Base-by-base conservation (phyloP, 2,329 filamentous ascomycete species). In the Dryadomyces quercus-mongolicae region DNA sequence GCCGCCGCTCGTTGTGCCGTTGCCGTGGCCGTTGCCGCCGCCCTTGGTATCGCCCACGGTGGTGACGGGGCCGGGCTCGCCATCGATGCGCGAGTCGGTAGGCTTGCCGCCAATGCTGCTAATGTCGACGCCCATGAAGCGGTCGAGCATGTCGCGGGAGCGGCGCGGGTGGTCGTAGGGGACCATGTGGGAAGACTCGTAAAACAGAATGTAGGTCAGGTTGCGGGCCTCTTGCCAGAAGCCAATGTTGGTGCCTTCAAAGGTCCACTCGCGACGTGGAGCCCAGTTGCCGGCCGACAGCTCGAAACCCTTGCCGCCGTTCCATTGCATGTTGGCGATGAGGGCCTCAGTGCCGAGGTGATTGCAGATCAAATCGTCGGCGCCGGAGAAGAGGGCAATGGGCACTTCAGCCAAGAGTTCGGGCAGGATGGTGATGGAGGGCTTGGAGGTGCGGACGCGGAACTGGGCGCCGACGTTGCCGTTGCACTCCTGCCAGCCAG, bases 111-210 rank as follows among this genome's bases (percentile, higher is more conserved):
- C 92, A 60, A 96, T 94, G 64, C 80, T 85, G 62, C 81, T 86
- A 60, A 97, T 94, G 65, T 97, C 90, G 44, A 98, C 88, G 50
- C 82, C 81, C 78, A 97, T 89, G 71, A 98, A 95, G 44, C 93
- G 86, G 69, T 98, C 92, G 16, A 98, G 82, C 93, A 98, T 98
- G 67, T 97, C 93, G 58, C 92, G 82, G 20, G 84, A 86, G 57
- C 90, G 85, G 49, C 89, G 83, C 1, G 92, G 85, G 62, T 86
- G 87, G 68, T 98, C 92, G 64, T 93, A 97, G 1, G 93, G 94
- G 1, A 98, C 93, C 93, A 98, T 98, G 69, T 98, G 93, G 51
- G 88, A 95, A 16, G 89, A 84, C 68, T 98, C 95, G 74, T 95
- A 88, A 71, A 97, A 95, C 44, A 94, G 76, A 36, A 98, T 84